Evolutionary conservation across 345 rosid genomes (phyloP), one percentile per base, ranked within the genome.

Genomic region (Moricandia arvensis): DNA sequence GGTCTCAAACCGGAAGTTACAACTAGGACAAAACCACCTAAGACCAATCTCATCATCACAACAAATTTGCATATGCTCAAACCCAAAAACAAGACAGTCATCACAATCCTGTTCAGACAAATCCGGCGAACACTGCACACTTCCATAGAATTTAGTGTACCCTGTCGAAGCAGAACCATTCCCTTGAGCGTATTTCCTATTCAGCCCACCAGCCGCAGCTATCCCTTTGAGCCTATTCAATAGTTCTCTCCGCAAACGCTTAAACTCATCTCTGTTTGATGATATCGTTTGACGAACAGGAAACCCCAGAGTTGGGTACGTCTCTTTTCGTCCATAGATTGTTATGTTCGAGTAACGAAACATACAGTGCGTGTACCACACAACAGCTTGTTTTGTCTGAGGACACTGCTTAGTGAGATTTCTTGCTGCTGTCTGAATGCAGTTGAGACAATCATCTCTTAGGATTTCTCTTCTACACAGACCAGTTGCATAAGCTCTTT

Each of bases 41-140:
- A 69, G 70, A 27, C 87, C 89, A 24, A 4, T 29, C 73, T 30
- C 12, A 41, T 18, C 55, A 18, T 9, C 6, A 61, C 86, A 83
- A 59, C 83, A 83, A 0, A 2, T 1, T 5, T 58, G 59, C 16
- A 87, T 75, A 29, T 4, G 54, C 61, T 74, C 41, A 17, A 66
- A 59, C 5, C 76, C 54, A 2, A 8, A 6, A 10, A 2, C 21
- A 11, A 86, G 65, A 63, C 88, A 87, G 29, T 68, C 33, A 1
- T 58, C 58, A 53, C 91, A 85, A 6, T 81, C 69, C 7, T 15
- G 8, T 21, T 66, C 72, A 0, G 86, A 78, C 55, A 85, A 60
- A 64, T 87, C 85, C 2, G 88, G 86, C 5, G 81, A 75, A 58
- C 91, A 85, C 6, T 87, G 91, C 5, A 37, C 72, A 16, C 75